Evolutionary conservation across 345 rosid species (phyloP).

Genomic region (Salix brachista): DNA sequence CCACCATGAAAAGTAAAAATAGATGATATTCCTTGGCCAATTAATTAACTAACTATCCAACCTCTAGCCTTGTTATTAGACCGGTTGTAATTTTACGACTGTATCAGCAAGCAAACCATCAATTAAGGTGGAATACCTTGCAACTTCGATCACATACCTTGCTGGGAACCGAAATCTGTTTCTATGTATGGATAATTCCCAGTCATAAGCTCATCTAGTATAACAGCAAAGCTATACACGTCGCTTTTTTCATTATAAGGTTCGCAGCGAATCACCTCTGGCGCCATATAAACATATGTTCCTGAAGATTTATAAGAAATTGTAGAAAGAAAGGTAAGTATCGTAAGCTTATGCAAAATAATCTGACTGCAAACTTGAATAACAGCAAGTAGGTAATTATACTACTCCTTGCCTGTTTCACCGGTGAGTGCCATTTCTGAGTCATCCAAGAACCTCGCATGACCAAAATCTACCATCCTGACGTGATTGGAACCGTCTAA

Average conservation of each 20-base stretch:
- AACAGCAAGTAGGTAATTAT: not conserved
- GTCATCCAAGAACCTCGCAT: conserved; percentile 47
- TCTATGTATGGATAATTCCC: conserved; percentile 48
- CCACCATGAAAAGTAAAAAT: too few species aligned
- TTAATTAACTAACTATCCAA: too few species aligned
- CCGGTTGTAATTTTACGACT: too few species aligned
- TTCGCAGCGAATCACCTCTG: conserved; percentile 53
- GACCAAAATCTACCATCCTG: conserved; percentile 63
- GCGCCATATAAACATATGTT: conserved; percentile 62
- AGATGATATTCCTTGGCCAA: too few species aligned
- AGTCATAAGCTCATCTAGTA: conserved; percentile 49
- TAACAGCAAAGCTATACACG: conserved; percentile 47
- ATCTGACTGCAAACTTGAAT: not conserved
- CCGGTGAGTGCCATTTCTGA: conserved; percentile 54
- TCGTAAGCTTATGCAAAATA: not conserved
- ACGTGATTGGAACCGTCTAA: conserved; percentile 45
- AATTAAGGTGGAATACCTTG: not conserved
- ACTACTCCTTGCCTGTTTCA: conserved; percentile 41
- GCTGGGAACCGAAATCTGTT: conserved; percentile 34
- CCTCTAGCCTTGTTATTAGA: too few species aligned
- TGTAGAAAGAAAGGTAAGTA: not conserved
- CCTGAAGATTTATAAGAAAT: conserved; percentile 20
- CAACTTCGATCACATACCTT: conserved; percentile 23
- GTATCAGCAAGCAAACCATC: not conserved
- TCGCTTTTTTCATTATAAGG: conserved; percentile 63